phyloP scores from a whole-genome alignment of 2,329 filamentous ascomycete species.

The Berkeleyomyces rouxiae region DNA sequence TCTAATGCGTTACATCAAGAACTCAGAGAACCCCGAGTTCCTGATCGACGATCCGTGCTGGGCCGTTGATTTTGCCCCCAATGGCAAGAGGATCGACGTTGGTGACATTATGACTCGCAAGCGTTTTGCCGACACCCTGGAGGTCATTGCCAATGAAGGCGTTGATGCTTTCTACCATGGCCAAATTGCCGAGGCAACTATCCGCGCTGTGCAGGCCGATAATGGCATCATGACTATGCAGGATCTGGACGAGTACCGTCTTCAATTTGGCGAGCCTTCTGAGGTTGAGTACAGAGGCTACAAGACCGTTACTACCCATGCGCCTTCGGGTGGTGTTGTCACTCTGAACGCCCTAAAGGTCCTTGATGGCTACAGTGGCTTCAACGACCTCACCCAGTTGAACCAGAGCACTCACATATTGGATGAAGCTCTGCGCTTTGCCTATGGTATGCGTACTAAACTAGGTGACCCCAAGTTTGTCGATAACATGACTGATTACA shows the following conservation, averaged over 20 bases:
- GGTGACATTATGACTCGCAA: constrained; percentile 62
- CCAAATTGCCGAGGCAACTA: constrained; percentile 54
- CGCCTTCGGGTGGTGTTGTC: constrained; percentile 59
- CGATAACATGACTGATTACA: constrained; percentile 39
- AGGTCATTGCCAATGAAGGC: constrained; percentile 49
- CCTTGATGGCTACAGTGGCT: constrained; percentile 50
- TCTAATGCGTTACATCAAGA: constrained; percentile 52
- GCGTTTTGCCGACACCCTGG: constrained; percentile 57
- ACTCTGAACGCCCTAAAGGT: constrained; percentile 59
- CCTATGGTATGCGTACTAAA: constrained; percentile 55
- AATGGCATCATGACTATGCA: constrained; percentile 78
- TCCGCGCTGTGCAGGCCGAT: constrained; percentile 45
- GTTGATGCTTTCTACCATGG: constrained; percentile 59
- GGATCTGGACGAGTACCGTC: constrained; percentile 57
- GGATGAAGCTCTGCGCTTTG: constrained; percentile 72
- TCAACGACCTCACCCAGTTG: constrained; percentile 36
- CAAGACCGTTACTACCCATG: constrained; percentile 48
- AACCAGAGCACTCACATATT: constrained; percentile 57
- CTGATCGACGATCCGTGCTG: constrained; percentile 54
- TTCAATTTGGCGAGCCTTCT: constrained; percentile 44
- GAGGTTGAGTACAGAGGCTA: constrained; percentile 51
- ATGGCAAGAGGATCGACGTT: constrained; percentile 45
- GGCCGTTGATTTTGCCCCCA: constrained; percentile 72
- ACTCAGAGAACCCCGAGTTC: constrained; percentile 37
- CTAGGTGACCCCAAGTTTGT: constrained; percentile 67